Percentiles rank a stretch among this genome's conserved stretches.
Evolutionary conservation across 371 early-diverging fungal genomes (phyloP).

Genomic region (Apophysomyces ossiformis): DNA sequence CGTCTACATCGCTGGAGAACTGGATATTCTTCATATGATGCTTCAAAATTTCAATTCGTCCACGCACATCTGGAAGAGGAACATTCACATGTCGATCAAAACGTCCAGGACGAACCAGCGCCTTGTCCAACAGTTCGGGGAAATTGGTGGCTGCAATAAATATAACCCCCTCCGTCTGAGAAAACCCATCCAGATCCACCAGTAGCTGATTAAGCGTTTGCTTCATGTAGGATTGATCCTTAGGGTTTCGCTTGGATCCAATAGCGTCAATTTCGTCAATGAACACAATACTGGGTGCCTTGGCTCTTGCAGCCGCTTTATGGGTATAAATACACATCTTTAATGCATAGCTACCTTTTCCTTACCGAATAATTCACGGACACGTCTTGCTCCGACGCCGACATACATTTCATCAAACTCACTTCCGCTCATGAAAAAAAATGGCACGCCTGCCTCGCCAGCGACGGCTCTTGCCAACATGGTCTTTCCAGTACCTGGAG

Average conservation of each 20-base stretch:
- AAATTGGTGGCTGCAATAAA: constrained; percentile 98
- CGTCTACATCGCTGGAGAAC: constrained; percentile 66
- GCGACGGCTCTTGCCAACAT: constrained; percentile 84
- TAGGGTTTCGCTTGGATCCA: constrained; percentile 90
- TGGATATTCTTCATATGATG: constrained; percentile 80
- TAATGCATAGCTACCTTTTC: neutral
- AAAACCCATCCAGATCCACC: constrained; percentile 95
- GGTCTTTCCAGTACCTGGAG: constrained; percentile 99
- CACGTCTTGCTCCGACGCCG: constrained; percentile 92
- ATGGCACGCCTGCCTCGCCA: constrained; percentile 92
- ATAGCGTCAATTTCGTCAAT: constrained; percentile 99
- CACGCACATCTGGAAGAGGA: constrained; percentile 91
- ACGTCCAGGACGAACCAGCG: constrained; percentile 94
- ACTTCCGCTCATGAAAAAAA: constrained; percentile 93
- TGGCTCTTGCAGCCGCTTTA: constrained; percentile 78
- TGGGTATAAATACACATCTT: neutral
- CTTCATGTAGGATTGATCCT: constrained; percentile 89
- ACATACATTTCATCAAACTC: constrained; percentile 98
- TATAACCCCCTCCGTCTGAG: constrained; percentile 89
- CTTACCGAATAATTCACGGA: constrained; percentile 71
- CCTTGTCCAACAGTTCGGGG: constrained; percentile 95
- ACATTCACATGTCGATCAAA: constrained; percentile 95
- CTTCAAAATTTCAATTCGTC: constrained; percentile 86
- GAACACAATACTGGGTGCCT: constrained; percentile 98
- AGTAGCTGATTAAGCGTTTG: constrained; percentile 94